Evolutionary conservation across 345 rosid species (phyloP).

Genomic region (Eucalyptus grandis): DNA sequence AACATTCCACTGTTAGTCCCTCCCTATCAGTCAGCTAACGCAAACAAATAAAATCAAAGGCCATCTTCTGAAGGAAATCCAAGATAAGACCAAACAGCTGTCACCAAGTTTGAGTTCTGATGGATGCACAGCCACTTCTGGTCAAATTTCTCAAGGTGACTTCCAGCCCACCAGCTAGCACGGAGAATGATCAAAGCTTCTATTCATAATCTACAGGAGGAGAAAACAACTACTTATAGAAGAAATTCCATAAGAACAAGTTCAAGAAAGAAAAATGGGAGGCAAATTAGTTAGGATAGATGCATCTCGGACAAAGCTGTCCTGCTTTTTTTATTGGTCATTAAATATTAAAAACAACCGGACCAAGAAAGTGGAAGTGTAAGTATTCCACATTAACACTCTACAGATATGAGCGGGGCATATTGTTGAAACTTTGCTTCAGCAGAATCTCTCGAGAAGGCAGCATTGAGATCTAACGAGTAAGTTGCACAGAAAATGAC

Average conservation of each 20-base stretch:
- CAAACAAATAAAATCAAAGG: not conserved
- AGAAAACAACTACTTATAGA: not conserved
- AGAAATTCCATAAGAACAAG: not conserved
- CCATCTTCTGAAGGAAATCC: not conserved
- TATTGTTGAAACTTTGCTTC: not conserved
- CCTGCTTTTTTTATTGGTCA: not conserved
- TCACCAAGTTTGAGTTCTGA: not conserved
- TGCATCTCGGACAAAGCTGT: not conserved
- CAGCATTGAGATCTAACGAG: not conserved
- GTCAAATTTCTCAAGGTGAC: not conserved
- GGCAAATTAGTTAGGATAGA: not conserved
- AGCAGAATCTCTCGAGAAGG: not conserved
- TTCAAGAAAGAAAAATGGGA: not conserved
- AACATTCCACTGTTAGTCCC: not conserved
- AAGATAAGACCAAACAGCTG: not conserved
- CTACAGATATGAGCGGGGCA: not conserved
- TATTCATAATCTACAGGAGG: not conserved
- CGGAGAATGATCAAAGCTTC: not conserved
- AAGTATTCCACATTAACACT: not conserved
- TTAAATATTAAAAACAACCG: not conserved
- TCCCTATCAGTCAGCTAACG: not conserved
- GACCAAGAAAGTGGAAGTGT: not conserved
- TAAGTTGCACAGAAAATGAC: not conserved
- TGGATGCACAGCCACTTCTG: not conserved
- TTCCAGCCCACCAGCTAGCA: not conserved